Conservation (phyloP, 1,284 basidiomycete genomes). For the Pseudozyma thailandica region DNA sequence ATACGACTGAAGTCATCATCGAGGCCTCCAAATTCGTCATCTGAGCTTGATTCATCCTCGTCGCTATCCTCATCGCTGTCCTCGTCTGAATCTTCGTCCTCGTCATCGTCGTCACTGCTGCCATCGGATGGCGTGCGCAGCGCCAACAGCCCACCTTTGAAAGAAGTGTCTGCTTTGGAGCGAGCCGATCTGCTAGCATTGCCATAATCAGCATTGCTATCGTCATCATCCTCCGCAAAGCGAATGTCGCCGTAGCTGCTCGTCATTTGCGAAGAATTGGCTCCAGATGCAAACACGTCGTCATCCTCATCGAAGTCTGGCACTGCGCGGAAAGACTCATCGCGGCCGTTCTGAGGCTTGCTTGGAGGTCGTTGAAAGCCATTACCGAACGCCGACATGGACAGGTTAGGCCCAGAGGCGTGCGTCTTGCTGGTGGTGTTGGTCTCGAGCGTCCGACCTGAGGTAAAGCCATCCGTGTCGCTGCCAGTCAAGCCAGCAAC, state of each 20-base stretch:
- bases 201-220: conserved; percentile 37
- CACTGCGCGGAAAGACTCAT: conserved; percentile 40
- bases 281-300: conserved; percentile 58
- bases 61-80: conserved; percentile 27
- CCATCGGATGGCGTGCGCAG: conserved; percentile 39
- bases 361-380: conserved; percentile 29
- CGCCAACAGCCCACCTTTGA: conserved; percentile 24
- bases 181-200: conserved; percentile 12
- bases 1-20: conserved; percentile 52
- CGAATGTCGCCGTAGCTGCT: conserved; percentile 70
- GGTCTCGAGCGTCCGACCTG: conserved; percentile 37
- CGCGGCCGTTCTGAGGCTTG: conserved; percentile 10
- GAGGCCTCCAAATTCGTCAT: conserved; percentile 29
- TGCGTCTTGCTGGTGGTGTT: conserved; percentile 51
- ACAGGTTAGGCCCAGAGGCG: conserved; percentile 39
- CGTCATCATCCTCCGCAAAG: conserved; percentile 72
- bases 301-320: conserved; percentile 59
- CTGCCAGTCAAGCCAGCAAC: conserved; percentile 29
- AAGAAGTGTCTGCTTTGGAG: conserved; percentile 13
- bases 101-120: conserved; percentile 21
- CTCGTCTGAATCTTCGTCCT: conserved; percentile 8
- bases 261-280: conserved; percentile 71
- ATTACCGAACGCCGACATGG: conserved; percentile 42
- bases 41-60: conserved; percentile 30
- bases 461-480: conserved; percentile 43